Base-by-base conservation (phyloP, 768 basidiomycete species). In the Russula olivacea region DNA sequence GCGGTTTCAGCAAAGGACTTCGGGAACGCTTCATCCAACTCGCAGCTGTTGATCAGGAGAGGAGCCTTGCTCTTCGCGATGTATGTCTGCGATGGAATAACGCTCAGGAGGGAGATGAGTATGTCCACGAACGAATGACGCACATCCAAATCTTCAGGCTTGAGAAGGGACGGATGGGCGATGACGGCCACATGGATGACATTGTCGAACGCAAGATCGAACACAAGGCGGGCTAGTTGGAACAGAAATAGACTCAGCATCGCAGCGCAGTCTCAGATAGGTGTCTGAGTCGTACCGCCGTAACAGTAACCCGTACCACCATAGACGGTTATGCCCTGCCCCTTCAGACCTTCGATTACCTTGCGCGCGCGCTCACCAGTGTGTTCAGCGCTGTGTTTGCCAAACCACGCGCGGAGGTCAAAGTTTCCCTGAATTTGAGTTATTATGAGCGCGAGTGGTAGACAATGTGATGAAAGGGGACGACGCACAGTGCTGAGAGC, bases 81-180 rank as follows among this genome's bases (percentile, higher is more conserved):
- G 63, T 77, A 78, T 67, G 68, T 68, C 76, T 78, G 58, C 14
- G 48, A 38, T n/a, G 34, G 7, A 14, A 17, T 32, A 28, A 21
- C 8, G 30, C 32, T 52, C 32, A 32, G 32, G 12, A 11, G 15
- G 23, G 4, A 34, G 25, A 34, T 17, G 47, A 21, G 30, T 12
- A 56, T 6, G 15, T 41, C 32, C 38, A 14, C 3, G 41, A 36
- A n/a, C 3, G 53, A 32, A 48, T 28, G 32, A 58, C 66, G 30
- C 56, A 74, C 75, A 69, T 80, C 73, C n/a, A 80, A 69, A 64
- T 79, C 78, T 11, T 70, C 69, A 7, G 76, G 75, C 34, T 74
- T 38, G 41, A 81, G 72, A 3, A 76, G 68, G 3, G 81, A 81
- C 0, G 82, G 83, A 68, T 85, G 83, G 1, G 77, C 59, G 47